Base-by-base conservation (phyloP, 768 basidiomycete species). In the Psilocybe cyanescens region DNA sequence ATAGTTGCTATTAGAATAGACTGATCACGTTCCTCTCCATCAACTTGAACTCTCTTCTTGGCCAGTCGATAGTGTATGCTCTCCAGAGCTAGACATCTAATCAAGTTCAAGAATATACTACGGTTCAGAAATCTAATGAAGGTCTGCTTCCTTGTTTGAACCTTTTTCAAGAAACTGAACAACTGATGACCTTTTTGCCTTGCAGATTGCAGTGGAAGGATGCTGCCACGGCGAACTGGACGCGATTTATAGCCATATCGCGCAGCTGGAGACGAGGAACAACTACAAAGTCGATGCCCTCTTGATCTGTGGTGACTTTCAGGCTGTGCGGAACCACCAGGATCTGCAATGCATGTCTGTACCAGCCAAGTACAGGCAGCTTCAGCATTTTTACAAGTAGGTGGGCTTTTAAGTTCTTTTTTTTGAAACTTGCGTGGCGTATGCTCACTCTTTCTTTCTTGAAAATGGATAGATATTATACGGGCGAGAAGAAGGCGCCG, bases 191-290 rank as follows among this genome's bases (percentile, higher is more conserved):
- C 39, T 46, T 3, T 17, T 33, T 39, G 31, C 16, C 24, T 7
- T 58, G n/a, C 62, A 95, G 89, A 82, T 98, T 65, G 96, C 95
- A 6, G 81, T 98, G 29, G 88, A 97, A 79, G 96, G 96, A 2
- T 99, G 97, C 79, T 95, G 93, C 67, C 97, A 99, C 72, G 97
- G 97, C 35, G 85, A 89, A 63, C 85, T 97, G n/a, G 91, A 94
- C 73, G 83, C 84, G 8, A 97, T 97, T 56, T 99, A 99, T 77
- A 71, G 75, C 8, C 84, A 89, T 35, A 85, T 98, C 57, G 76
- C 74, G 3, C 67, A 76, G 11, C 83, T 95, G 31, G 91, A 97
- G 70, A 63, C 69, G 1, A 75, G 75, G 62, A 82, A 91, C 67
- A 73, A 78, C 11, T 88, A 87, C 74, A 87, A 84, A 58, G 85